A percentile compares a stretch with the other conserved stretches of the same genome.
phyloP scores from a whole-genome alignment of 1,284 basidiomycete species.

The Laetiporus sulphureus region DNA sequence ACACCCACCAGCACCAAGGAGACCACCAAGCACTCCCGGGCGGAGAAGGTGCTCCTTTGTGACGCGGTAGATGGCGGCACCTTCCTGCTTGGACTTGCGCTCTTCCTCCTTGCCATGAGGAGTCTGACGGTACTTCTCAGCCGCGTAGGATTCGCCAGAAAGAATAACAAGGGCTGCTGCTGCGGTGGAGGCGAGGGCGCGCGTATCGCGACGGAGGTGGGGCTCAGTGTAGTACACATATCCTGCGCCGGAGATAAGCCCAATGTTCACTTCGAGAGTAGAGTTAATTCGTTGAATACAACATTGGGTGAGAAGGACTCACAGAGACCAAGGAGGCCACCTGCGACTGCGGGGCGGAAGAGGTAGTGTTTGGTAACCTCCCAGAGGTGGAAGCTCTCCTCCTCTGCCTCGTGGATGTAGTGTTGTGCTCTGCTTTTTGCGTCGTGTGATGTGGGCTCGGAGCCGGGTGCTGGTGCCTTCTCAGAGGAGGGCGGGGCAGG shows the following conservation, averaged over 20 bases:
- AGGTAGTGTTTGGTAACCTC: conserved; percentile 52
- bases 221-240: conserved; percentile 66
- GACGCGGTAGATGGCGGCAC: conserved; percentile 52
- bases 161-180: conserved; percentile 52
- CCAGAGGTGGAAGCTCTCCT: conserved; percentile 49
- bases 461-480: conserved; percentile 11
- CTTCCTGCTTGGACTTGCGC: conserved; percentile 53
- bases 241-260: conserved; percentile 55
- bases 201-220: conserved; percentile 54
- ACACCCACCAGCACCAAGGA: conserved; percentile 55
- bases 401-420: conserved; percentile 42
- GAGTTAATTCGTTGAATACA: conserved; percentile 2
- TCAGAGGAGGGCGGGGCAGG: conserved; percentile 37
- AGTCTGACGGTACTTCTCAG: conserved; percentile 58
- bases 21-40: conserved; percentile 60
- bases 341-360: conserved; percentile 63
- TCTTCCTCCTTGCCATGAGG: conserved; percentile 53
- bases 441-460: conserved; percentile 7
- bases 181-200: conserved; percentile 45
- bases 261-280: conserved; percentile 56
- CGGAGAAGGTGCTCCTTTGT: conserved; percentile 57
- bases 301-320: conserved; percentile 18
- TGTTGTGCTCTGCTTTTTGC: conserved; percentile 22
- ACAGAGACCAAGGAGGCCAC: conserved; percentile 70
- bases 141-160: conserved; percentile 55